Conservation (phyloP, 192 early-diverging fungal species). For the Funneliformis geosporum region DNA sequence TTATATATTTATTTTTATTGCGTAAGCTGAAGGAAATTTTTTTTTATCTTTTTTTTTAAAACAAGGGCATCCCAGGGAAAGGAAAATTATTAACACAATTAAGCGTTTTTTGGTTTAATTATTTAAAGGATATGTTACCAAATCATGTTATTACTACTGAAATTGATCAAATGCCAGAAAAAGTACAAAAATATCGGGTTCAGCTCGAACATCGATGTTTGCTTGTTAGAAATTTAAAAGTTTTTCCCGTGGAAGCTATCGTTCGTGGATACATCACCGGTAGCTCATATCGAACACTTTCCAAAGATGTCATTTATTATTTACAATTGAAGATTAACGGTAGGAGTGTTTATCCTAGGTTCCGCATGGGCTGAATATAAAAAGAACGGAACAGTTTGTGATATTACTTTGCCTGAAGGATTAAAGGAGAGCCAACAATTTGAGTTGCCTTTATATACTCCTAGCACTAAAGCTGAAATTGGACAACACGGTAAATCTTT, state of each 20-base stretch:
- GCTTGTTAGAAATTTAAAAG: conserved; percentile 87
- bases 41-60: conserved; percentile 1
- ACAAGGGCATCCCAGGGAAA: conserved; percentile 89
- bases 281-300: conserved; percentile 22
- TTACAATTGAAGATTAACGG: background rate
- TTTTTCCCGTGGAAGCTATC: conserved; percentile 97
- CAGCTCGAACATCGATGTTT: conserved; percentile 90
- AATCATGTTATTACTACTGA: conserved; percentile 96
- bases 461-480: conserved; percentile 98
- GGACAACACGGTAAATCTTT: conserved; percentile 81
- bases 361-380: conserved; percentile 97
- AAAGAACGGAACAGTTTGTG: conserved; percentile 89
- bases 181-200: conserved; percentile 83
- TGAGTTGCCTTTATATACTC: conserved; percentile 85
- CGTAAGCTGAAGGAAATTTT: background rate
- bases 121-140: conserved; percentile 83
- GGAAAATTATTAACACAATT: conserved; percentile 97
- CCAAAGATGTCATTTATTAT: background rate
- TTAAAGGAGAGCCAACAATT: conserved; percentile 87
- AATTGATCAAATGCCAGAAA: conserved; percentile 88
- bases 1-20: conserved; percentile 7
- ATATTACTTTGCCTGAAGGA: conserved; percentile 78
- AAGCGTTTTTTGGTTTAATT: conserved; percentile 94
- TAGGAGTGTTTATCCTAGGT: conserved; percentile 44
- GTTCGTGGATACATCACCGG: conserved; percentile 97